Percentiles rank a stretch among this genome's conserved stretches.
Conservation (phyloP, 1,284 basidiomycete genomes). For the Stereum hirsutum region DNA sequence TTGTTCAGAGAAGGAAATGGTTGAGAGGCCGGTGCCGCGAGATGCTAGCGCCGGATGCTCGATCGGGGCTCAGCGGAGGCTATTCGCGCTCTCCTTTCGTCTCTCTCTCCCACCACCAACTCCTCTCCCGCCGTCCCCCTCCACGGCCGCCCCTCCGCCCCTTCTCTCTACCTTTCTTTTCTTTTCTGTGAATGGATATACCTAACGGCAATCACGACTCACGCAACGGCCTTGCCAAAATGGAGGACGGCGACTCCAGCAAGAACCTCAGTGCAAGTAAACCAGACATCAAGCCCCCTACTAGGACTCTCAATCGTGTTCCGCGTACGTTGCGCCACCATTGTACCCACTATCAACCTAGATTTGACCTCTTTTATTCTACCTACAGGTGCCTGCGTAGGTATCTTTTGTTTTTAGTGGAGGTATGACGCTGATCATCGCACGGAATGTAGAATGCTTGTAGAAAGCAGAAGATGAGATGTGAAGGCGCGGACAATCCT, state of each 20-base stretch:
- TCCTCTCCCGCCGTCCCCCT: conserved; percentile 2
- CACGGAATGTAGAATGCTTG: conserved; percentile 12
- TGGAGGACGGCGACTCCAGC: conserved; percentile 31
- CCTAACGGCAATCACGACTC: conserved; percentile 16
- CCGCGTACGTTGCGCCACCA: conserved; percentile 48
- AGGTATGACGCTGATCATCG: not conserved
- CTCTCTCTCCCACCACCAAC: conserved; percentile 2
- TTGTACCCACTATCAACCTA: conserved; percentile 12
- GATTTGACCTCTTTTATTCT: conserved; percentile 7
- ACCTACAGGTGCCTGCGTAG: conserved; percentile 64
- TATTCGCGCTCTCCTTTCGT: not conserved
- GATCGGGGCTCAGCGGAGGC: too few relatives aligned
- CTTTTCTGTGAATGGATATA: conserved; percentile 18
- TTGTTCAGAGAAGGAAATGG: too few relatives aligned
- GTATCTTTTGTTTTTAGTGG: conserved; percentile 17
- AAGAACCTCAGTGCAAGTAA: conserved; percentile 30
- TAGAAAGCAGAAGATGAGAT: conserved; percentile 74
- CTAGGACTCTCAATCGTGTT: conserved; percentile 73
- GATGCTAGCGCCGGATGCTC: too few relatives aligned
- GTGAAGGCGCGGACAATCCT: conserved; percentile 85
- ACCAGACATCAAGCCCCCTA: conserved; percentile 55
- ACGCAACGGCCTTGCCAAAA: conserved; percentile 24
- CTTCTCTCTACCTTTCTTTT: not conserved
- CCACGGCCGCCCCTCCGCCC: conserved; percentile 10
- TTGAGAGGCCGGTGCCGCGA: too few relatives aligned